Conservation (phyloP, 1,139 yeast species). For the Pichia sp. region DNA sequence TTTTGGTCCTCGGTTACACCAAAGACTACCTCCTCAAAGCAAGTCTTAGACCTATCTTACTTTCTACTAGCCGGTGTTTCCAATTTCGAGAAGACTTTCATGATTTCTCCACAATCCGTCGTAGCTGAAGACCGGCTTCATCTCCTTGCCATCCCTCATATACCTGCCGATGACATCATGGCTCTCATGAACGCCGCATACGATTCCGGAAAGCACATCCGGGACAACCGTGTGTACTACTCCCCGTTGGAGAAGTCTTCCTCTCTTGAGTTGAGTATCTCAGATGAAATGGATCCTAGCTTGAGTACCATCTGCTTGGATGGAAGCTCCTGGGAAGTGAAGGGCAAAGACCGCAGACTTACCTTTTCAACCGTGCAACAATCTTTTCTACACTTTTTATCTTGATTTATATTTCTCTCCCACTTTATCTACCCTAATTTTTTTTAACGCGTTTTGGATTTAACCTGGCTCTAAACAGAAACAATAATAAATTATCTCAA, state of each 20-base stretch:
- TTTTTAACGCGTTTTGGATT: not conserved
- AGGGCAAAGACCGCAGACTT: conserved; percentile 14
- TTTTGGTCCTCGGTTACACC: not conserved
- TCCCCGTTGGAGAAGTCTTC: conserved; percentile 3
- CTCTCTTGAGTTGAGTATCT: conserved; percentile 28
- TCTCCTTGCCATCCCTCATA: conserved; percentile 49
- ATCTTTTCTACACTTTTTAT: conserved; percentile 9
- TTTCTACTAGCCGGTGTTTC: conserved; percentile 60
- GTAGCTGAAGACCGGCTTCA: conserved; percentile 49
- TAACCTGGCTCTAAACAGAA: too few relatives aligned
- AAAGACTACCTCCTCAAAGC: not conserved
- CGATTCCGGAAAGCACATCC: conserved; percentile 50
- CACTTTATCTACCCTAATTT: not conserved
- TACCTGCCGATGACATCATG: conserved; percentile 40
- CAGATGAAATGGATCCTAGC: conserved; percentile 2
- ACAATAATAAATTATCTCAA: too few relatives aligned
- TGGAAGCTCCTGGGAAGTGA: conserved; percentile 34
- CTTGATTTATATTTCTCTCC: not conserved
- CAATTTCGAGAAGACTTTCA: conserved; percentile 62
- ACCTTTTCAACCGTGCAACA: conserved; percentile 12
- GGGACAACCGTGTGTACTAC: conserved; percentile 44
- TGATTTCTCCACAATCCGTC: conserved; percentile 67
- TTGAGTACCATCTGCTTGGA: conserved; percentile 45
- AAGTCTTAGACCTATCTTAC: conserved; percentile 46
- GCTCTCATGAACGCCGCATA: conserved; percentile 59